phyloP scores from a whole-genome alignment of 345 rosid species.

The Eucalyptus microcorys region DNA sequence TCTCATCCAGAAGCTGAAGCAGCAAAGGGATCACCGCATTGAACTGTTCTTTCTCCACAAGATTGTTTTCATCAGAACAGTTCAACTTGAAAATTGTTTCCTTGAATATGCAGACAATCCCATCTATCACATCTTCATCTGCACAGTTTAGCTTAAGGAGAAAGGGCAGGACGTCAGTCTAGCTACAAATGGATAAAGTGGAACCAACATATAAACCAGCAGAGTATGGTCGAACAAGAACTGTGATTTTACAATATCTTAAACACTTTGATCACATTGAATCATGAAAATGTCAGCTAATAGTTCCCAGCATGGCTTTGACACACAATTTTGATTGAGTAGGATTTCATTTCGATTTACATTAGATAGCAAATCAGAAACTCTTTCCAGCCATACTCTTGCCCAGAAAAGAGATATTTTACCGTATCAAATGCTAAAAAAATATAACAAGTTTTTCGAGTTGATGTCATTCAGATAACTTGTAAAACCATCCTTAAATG shows the following conservation, averaged over 20 bases:
- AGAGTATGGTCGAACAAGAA: neutral
- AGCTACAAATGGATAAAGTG: neutral
- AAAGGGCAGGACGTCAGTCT: neutral
- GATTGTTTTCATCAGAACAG: constrained; percentile 26
- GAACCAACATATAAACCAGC: neutral
- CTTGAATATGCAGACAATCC: constrained; percentile 55
- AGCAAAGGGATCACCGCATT: constrained; percentile 38
- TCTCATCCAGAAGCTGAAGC: constrained; percentile 77
- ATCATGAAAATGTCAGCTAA: neutral
- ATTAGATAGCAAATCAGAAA: neutral
- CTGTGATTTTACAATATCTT: neutral
- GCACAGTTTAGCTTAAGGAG: constrained; percentile 52
- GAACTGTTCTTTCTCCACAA: constrained; percentile 33
- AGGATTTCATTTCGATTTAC: neutral
- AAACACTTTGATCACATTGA: neutral
- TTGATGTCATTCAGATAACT: neutral
- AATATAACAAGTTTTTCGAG: neutral
- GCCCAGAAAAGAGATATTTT: neutral
- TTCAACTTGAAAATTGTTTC: constrained; percentile 41
- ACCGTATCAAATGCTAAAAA: neutral
- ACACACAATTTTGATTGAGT: neutral
- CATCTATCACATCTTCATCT: constrained; percentile 62
- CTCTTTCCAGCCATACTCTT: neutral
- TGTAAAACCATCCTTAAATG: neutral
- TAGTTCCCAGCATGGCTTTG: neutral